phyloP scores from a whole-genome alignment of 2,329 filamentous ascomycete species.

The Boeremia exigua region DNA sequence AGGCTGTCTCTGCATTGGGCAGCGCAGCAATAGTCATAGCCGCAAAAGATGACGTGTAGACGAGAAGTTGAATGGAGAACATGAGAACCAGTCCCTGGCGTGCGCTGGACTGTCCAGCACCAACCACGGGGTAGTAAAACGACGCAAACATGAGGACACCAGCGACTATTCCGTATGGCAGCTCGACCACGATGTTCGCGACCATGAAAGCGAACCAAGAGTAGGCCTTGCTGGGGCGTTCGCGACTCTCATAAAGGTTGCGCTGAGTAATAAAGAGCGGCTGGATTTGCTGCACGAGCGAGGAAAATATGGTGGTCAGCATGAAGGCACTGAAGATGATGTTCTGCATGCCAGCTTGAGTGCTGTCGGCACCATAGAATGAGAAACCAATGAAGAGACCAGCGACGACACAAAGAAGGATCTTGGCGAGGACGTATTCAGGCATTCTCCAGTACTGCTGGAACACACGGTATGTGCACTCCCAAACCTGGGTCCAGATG shows the following conservation, averaged over 20 bases:
- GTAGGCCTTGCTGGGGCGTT: slow-evolving; percentile 72
- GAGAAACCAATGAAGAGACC: slow-evolving; percentile 50
- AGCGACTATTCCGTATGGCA: slow-evolving; percentile 69
- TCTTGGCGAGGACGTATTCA: slow-evolving; percentile 49
- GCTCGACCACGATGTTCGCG: slow-evolving; percentile 73
- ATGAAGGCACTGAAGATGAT: slow-evolving; percentile 60
- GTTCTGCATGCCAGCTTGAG: slow-evolving; percentile 53
- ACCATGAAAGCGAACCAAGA: slow-evolving; percentile 77
- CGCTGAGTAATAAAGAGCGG: slow-evolving; percentile 65
- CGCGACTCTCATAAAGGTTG: slow-evolving; percentile 65
- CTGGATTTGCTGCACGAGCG: slow-evolving; percentile 64
- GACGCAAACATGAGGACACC: slow-evolving; percentile 68
- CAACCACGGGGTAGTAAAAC: slow-evolving; percentile 67
- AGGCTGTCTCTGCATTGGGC: slow-evolving; percentile 71
- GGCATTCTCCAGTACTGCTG: slow-evolving; percentile 57
- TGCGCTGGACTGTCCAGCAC: slow-evolving; percentile 51
- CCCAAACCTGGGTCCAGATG: slow-evolving; percentile 39
- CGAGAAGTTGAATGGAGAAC: slow-evolving; percentile 69
- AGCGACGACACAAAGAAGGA: slow-evolving; percentile 33
- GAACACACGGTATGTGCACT: slow-evolving; percentile 52
- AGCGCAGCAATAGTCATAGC: slow-evolving; percentile 76
- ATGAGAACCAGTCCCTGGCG: slow-evolving; percentile 66
- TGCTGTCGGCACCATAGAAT: slow-evolving; percentile 49
- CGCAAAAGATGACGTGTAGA: slow-evolving; percentile 75
- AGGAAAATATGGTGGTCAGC: slow-evolving; percentile 51